Percentiles rank a stretch among this genome's conserved stretches.
Evolutionary conservation across 2,329 filamentous ascomycete species (phyloP).

Genomic region (Tolypocladium endophyticum): DNA sequence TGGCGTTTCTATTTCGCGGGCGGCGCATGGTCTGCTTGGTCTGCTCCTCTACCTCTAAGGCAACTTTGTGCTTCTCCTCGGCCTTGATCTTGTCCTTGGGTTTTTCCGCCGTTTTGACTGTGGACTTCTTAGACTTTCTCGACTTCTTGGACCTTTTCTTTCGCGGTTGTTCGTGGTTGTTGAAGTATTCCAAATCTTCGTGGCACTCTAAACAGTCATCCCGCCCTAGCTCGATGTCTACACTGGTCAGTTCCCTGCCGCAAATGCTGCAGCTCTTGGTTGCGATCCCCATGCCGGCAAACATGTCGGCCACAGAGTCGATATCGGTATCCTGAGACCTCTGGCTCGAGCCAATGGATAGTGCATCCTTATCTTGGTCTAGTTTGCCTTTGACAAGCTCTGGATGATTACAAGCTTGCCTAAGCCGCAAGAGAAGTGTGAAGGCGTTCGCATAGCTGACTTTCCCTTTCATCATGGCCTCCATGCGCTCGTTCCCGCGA

Average conservation of each 20-base stretch:
- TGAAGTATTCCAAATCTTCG: conserved; percentile 58
- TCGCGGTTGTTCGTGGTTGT: conserved; percentile 30
- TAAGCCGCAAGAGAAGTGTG: conserved; percentile 77
- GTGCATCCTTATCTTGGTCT: conserved; percentile 76
- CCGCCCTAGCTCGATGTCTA: conserved; percentile 27
- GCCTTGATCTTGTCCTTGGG: conserved; percentile 10
- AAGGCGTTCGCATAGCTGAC: conserved; percentile 90
- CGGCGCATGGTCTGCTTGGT: conserved; percentile 16
- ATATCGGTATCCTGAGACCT: conserved; percentile 52
- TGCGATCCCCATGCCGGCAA: conserved; percentile 72
- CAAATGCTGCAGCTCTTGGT: conserved; percentile 78
- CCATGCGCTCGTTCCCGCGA: conserved; percentile 75
- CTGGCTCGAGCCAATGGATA: conserved; percentile 52
- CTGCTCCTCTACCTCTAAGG: conserved; percentile 11
- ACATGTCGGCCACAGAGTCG: conserved; percentile 75
- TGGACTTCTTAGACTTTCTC: conserved; percentile 2
- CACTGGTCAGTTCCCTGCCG: conserved; percentile 52
- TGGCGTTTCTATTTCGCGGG: conserved; percentile 40
- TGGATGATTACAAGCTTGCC: conserved; percentile 92
- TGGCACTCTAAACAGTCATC: conserved; percentile 63
- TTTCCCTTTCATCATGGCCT: conserved; percentile 77
- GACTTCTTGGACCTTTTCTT: conserved; percentile 19
- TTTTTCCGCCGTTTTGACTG: conserved; percentile 1
- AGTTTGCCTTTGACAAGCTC: conserved; percentile 78
- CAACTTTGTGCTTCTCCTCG: conserved; percentile 6